A percentile compares a stretch with the other conserved stretches of the same genome.
phyloP scores from a whole-genome alignment of 441 rosid genomes.

The Aleurites moluccanus region DNA sequence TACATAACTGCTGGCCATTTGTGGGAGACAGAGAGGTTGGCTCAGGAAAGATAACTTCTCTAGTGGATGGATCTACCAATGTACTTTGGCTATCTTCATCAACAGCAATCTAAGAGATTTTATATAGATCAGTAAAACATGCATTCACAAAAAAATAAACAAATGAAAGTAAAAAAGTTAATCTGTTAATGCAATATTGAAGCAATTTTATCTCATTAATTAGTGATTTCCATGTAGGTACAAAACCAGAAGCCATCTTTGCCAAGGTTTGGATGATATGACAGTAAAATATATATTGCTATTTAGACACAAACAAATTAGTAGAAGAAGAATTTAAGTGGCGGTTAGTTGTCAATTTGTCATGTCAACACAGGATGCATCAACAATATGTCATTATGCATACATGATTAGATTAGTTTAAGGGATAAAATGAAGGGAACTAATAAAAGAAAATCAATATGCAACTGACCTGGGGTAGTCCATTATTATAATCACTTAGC shows the following conservation, averaged over 20 bases:
- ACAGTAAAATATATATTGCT: not conserved
- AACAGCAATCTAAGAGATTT: conserved; percentile 35
- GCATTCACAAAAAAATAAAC: not conserved
- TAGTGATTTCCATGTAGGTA: not conserved
- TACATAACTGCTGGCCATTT: conserved; percentile 28
- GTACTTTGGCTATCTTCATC: conserved; percentile 53
- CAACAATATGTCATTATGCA: not conserved
- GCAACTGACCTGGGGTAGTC: conserved; percentile 44
- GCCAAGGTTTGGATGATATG: not conserved
- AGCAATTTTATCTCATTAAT: conserved; percentile 2
- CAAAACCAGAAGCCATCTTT: not conserved
- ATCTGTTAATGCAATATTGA: not conserved
- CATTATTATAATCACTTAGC: conserved; percentile 14
- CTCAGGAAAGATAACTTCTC: conserved; percentile 34
- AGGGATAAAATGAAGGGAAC: not conserved
- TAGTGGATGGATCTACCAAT: conserved; percentile 39
- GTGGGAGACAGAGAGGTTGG: conserved; percentile 21
- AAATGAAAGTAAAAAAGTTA: not conserved
- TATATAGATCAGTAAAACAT: not conserved
- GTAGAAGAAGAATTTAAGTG: not conserved
- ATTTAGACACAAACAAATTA: not conserved
- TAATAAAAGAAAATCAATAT: not conserved
- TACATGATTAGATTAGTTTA: not conserved
- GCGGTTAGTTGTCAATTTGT: not conserved
- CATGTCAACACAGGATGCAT: not conserved